Base-by-base conservation (phyloP, 805 yeast species). In the Candida methanosorbosa region DNA sequence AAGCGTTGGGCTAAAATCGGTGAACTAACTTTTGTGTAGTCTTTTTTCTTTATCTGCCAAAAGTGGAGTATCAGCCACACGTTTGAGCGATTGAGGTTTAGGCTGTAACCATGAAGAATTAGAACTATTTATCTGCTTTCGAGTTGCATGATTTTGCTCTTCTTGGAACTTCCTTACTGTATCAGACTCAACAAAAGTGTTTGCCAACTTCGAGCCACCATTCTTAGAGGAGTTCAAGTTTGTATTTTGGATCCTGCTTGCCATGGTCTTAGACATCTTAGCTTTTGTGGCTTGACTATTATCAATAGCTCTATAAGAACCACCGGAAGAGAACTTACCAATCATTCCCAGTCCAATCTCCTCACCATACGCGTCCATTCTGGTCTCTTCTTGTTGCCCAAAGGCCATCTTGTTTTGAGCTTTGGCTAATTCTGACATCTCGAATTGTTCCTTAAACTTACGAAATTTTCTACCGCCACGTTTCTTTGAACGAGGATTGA, bases 391-490 rank as follows among this genome's bases (percentile, higher is more conserved):
- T 41, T 68, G 65, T 45, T 78, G 70, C 6, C 94, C 96, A 59
- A 90, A 88, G 28, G 69, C 81, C 74, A 88, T 70, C 49, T 82
- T 73, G 52, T 90, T 87, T 48, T 85, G 95, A 3, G 94, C 81
- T 43, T 76, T 80, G 24, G 87, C 77, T 29, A 83, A 53, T 36
- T 87, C 94, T 0, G 95, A 80, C 68, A 82, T 70, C 48, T 78
- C 79, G 57, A 81, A 78, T 49, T 83, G 77, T 50, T 86, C 83
- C 54, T 84, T 86, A 62, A 75, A 70, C 56, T 86, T 87, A 33
- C 95, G 66, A 45, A 81, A 69, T 37, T 90, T 62, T 43, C 77
- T 64, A 1, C 98, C 98, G 2, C 94, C 97, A 46, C 98, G 66
- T 45, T 79, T 83, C 57, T 85, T 84, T 4, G 90, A 77, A 32